phyloP scores from a whole-genome alignment of 306 rosid genomes.

The Lathyrus aphaca region DNA sequence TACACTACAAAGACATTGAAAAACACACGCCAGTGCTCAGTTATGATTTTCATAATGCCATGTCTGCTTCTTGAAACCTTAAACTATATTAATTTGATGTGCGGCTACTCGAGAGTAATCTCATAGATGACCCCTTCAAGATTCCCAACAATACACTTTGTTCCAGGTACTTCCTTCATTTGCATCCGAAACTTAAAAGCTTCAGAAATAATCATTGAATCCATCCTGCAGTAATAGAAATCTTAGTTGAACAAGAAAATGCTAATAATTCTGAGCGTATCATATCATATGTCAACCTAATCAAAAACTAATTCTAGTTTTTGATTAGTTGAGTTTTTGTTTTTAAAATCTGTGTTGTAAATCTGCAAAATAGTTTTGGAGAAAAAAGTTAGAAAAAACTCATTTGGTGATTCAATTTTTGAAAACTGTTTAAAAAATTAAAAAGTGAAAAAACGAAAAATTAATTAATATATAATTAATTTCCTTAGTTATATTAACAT shows the following conservation, averaged over 20 bases:
- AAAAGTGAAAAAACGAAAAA: no score
- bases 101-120: constrained; percentile 54
- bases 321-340: no score
- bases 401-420: no score
- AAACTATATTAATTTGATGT: background rate
- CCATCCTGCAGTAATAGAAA: constrained; percentile 60
- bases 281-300: constrained; percentile 20
- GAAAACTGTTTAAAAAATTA: no score
- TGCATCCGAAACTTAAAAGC: constrained; percentile 60
- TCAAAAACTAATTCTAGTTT: no score
- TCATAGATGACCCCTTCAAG: constrained; percentile 82
- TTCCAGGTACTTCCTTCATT: constrained; percentile 74
- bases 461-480: no score
- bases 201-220: constrained; percentile 60
- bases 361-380: no score
- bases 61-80: constrained; percentile 12
- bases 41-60: background rate
- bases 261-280: background rate
- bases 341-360: no score
- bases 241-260: constrained; percentile 7
- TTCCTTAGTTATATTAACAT: no score
- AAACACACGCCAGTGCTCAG: background rate
- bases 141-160: constrained; percentile 57
- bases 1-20: background rate
- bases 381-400: no score